These are phyloP conservation scores for Alternaria triticina DNA, from an alignment of 2,329 filamentous ascomycete genomes.

Conservation along the genomic window DNA sequence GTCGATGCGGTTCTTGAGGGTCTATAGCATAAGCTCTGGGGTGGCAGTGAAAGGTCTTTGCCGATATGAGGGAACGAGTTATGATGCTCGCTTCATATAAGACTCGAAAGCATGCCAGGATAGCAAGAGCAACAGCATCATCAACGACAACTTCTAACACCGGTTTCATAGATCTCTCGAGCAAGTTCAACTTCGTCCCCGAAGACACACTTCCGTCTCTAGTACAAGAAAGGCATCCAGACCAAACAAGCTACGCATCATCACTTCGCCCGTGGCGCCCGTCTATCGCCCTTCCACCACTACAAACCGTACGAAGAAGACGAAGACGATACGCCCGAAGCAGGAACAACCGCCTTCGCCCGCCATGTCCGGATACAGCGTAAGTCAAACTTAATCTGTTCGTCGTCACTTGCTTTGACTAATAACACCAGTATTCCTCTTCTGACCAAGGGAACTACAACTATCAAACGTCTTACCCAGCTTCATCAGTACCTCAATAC, in stretches of 20 bases:
- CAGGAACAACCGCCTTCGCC: conserved; percentile 25
- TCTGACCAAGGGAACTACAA: conserved; percentile 28
- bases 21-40: conserved; percentile 15
- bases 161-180: conserved; percentile 11
- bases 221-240: conserved; percentile 5
- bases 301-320: conserved; percentile 9
- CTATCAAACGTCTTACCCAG: conserved; percentile 19
- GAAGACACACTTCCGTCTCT: neutral
- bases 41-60: conserved; percentile 22
- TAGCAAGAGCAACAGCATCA: neutral
- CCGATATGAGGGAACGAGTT: conserved; percentile 2
- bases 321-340: conserved; percentile 19
- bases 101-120: conserved; percentile 2
- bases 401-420: neutral
- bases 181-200: conserved; percentile 5
- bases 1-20: conserved; percentile 7
- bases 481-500: conserved; percentile 32
- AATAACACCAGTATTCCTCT: conserved; percentile 25
- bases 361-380: conserved; percentile 35
- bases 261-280: conserved; percentile 16
- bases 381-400: conserved; percentile 7
- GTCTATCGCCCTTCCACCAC: conserved; percentile 22
- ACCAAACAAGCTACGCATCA: conserved; percentile 14
- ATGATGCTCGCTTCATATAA: conserved; percentile 13
- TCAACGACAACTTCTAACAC: conserved; percentile 1